A percentile compares a stretch with the other conserved stretches of the same genome.
Conservation (phyloP, 1,284 basidiomycete species). For the Cutaneotrichosporon daszewskae region DNA sequence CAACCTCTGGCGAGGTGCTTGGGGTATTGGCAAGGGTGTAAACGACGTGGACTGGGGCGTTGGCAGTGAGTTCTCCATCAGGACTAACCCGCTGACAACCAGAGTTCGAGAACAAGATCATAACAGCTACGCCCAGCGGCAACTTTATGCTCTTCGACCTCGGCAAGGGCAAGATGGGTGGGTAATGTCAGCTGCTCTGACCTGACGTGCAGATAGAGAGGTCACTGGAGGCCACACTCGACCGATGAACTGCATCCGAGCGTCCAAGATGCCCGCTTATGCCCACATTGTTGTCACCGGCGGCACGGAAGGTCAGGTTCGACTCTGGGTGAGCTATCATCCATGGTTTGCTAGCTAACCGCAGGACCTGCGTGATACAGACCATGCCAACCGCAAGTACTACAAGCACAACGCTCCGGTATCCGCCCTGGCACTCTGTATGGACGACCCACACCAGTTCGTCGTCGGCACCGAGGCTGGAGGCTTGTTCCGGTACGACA, state of each 20-base stretch:
- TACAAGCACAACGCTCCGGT: conserved; percentile 68
- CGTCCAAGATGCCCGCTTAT: conserved; percentile 57
- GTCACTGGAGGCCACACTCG: conserved; percentile 64
- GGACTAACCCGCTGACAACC: not conserved
- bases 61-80: conserved; percentile 55
- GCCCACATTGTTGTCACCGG: conserved; percentile 70
- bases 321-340: conserved; percentile 64
- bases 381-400: conserved; percentile 59
- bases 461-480: conserved; percentile 76
- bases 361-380: conserved; percentile 69
- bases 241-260: conserved; percentile 62
- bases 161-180: conserved; percentile 69
- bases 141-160: conserved; percentile 81
- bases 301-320: conserved; percentile 73
- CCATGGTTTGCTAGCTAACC: not conserved
- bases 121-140: conserved; percentile 75
- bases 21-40: conserved; percentile 40
- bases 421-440: conserved; percentile 67
- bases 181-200: conserved; percentile 15
- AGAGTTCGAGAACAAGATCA: conserved; percentile 72
- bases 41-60: conserved; percentile 72
- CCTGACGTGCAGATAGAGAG: conserved; percentile 55
- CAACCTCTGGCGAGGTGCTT: conserved; percentile 44
- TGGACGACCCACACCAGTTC: conserved; percentile 62
- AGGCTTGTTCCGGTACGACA: conserved; percentile 62